Base-by-base conservation (phyloP, 2,329 filamentous ascomycete genomes). In the Beauveria sp. region DNA sequence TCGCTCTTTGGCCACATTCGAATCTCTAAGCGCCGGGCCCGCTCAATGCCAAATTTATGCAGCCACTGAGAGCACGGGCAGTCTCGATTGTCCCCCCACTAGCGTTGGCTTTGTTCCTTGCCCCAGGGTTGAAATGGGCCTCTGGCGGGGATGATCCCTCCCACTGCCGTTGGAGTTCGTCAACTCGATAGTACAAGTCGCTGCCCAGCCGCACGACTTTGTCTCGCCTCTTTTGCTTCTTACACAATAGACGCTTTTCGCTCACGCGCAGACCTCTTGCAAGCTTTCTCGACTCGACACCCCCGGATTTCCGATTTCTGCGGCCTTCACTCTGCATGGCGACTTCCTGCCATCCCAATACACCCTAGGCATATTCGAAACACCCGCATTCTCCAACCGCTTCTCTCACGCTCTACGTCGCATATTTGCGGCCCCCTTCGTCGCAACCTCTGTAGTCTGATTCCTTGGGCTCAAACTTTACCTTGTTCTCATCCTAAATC, bases 41-140 rank as follows among this genome's bases (percentile, higher is more conserved):
- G 64, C 62, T 62, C 51, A 41, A 65, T 66, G 66, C 68, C 67
- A 69, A 70, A 70, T 65, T 63, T 67, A 67, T 62, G 64, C 63
- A 61, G 62, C 69, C 69, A 70, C 60, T 70, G 54, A 67, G 52
- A 66, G 50, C 47, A 9, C 57, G 60, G 16, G 61, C 51, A 63
- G 47, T 58, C 40, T 20, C 61, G 48, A 63, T 62, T 64, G 59
- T 55, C 55, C 63, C 67, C 63, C 67, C 66, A 66, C 6, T 67
- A 64, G 64, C 68, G 68, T 67, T 67, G 34, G 47, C 37, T 55
- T 56, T 48, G 54, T 50, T 44, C 40, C 44, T 18, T 58, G 46
- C 46, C 46, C 55, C 55, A 50, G 48, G n/a, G 41, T 59, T 40
- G 41, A 28, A n/a, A 50, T 53, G 46, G 48, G 16, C 26, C 18